Base-by-base conservation (phyloP, 495 filamentous ascomycete species). In the Aeminium ludgeri region DNA sequence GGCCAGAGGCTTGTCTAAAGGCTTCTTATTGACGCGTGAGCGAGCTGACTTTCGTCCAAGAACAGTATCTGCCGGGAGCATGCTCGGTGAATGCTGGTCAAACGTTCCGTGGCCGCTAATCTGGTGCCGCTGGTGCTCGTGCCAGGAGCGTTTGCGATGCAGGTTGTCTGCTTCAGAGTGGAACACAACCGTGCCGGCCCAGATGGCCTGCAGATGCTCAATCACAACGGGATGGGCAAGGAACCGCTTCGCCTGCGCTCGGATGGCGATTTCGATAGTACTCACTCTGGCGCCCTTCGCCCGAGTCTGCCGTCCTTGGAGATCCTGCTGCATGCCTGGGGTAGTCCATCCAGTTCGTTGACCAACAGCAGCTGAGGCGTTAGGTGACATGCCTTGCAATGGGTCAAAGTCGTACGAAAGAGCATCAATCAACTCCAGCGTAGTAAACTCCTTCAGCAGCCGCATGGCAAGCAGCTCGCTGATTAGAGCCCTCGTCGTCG, bases 381-480 rank as follows among this genome's bases (percentile, higher is more conserved):
- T 57, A 1, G 67, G 59, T n/a, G 67, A 59, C 34, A 79, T 69
- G 37, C 84, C 84, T 53, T 93, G 85, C 0, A 96, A 72, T 1
- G 87, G 87, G 55, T 83, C 79, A 54, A 93, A 94, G 50, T 94
- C 86, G 57, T 96, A 94, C 7, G 82, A 87, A 30, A 96, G 64
- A 16, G 83, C 83, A 64, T 94, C 87, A 50, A 91, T 74, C 49
- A 96, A 68, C 60, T 94, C 86, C 37, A 84, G 66, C 6, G 82
- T 86, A 20, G 69, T 73, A 59, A 86, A 93, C 55, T 94, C 87
- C 56, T 81, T 83, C 40, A 96, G 63, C 43, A 94, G 47, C 59
- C 86, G 83, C 55, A 92, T 82, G 3, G 86, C 85, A n/a, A 96
- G 66, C 48, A 96, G 67, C 64, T 96, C 86, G 57, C 80, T 82